phyloP scores from a whole-genome alignment of 306 rosid species.

The Ceratonia siliqua region DNA sequence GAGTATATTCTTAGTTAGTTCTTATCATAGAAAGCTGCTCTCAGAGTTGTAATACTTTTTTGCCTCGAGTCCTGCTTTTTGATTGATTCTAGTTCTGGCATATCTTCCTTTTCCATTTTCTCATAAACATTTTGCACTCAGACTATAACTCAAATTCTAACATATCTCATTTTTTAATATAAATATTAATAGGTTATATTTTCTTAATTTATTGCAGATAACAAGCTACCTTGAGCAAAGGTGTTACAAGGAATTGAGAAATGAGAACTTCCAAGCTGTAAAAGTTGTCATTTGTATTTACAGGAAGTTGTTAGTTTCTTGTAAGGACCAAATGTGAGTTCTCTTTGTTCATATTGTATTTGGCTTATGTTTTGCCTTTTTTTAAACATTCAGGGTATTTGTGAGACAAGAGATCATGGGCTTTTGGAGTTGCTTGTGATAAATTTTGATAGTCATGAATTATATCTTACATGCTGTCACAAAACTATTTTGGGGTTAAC shows the following conservation, averaged over 20 bases:
- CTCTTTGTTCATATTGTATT: conserved; percentile 21
- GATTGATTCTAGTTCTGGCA: neutral
- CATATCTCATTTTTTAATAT: neutral
- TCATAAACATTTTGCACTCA: neutral
- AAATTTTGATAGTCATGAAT: neutral
- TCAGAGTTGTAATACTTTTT: neutral
- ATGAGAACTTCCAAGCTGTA: conserved; percentile 68
- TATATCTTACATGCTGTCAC: neutral
- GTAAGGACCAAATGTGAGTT: conserved; percentile 89
- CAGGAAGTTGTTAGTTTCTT: conserved; percentile 72
- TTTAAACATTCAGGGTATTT: neutral
- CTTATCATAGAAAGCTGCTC: neutral
- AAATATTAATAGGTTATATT: neutral
- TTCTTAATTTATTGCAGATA: conserved; percentile 50
- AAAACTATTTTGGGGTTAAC: neutral
- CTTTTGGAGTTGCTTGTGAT: neutral
- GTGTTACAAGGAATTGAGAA: conserved; percentile 81
- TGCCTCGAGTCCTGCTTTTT: neutral
- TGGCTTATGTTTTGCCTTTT: neutral
- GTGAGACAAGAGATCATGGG: neutral
- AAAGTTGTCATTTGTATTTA: conserved; percentile 76
- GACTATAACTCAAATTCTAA: neutral
- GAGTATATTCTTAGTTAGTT: neutral
- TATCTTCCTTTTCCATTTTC: neutral
- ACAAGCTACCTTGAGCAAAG: conserved; percentile 83